phyloP scores from a whole-genome alignment of 352 stramenopile genomes.

The Phytopythium aichiense region DNA sequence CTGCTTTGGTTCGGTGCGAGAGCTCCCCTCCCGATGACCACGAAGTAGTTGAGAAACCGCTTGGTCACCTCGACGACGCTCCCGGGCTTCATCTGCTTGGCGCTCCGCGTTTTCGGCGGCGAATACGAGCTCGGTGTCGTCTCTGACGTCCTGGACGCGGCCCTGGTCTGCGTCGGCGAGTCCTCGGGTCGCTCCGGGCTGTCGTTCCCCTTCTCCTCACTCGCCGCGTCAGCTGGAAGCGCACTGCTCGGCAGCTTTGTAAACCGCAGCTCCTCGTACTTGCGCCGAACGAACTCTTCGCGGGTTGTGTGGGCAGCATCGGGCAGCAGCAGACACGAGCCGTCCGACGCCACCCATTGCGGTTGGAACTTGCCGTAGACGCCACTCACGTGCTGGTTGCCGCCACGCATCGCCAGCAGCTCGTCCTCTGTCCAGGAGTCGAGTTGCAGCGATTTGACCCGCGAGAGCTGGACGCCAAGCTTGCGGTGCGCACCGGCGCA shows the following conservation, averaged over 20 bases:
- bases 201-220: slow-evolving; percentile 49
- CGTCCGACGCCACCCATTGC: slow-evolving; percentile 47
- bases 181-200: slow-evolving; percentile 47
- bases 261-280: slow-evolving; percentile 72
- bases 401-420: slow-evolving; percentile 59
- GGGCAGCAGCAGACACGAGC: slow-evolving; percentile 29
- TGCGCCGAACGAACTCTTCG: slow-evolving; percentile 57
- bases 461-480: slow-evolving; percentile 93
- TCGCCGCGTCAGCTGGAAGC: slow-evolving; percentile 1
- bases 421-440: slow-evolving; percentile 78
- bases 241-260: slow-evolving; percentile 32
- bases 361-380: slow-evolving; percentile 53
- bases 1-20: slow-evolving; percentile 59
- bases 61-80: slow-evolving; percentile 73
- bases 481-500: slow-evolving; percentile 94
- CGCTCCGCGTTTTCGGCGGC: slow-evolving; percentile 17
- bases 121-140: slow-evolving; percentile 2
- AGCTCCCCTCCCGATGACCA: slow-evolving; percentile 60
- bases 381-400: slow-evolving; percentile 64
- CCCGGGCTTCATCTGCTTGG: slow-evolving; percentile 37
- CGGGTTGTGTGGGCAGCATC: slow-evolving; percentile 24
- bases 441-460: slow-evolving; percentile 77
- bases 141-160: slow-evolving; percentile 2
- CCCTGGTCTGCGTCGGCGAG: slow-evolving; percentile 7
- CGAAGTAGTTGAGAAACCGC: slow-evolving; percentile 82